Evolutionary conservation across 139 green algal genomes (phyloP).

Genomic region (Tetradesmus lagerheimii): DNA sequence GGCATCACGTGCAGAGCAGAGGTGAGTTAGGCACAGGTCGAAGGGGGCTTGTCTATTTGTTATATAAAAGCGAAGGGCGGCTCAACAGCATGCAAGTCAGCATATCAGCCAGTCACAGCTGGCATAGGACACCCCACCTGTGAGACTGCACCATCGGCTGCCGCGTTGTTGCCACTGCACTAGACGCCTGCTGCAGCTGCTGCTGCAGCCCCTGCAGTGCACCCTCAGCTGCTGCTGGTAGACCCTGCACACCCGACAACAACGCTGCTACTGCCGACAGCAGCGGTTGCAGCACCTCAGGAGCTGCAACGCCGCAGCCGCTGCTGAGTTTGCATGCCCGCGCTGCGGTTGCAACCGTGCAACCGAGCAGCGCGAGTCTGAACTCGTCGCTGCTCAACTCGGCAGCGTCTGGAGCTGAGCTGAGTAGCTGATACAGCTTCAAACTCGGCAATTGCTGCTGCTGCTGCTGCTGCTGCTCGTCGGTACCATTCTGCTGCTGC

Average conservation of each 20-base stretch:
- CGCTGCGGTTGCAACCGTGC: constrained; percentile 5
- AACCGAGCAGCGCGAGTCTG: constrained; percentile 61
- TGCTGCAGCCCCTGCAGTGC: constrained; percentile 48
- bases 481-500: constrained; percentile 17
- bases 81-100: background rate
- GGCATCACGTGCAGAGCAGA: too few species aligned
- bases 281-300: constrained; percentile 47
- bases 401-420: background rate
- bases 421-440: constrained; percentile 51
- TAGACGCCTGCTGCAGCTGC: constrained; percentile 7
- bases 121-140: background rate
- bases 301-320: constrained; percentile 8
- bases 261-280: constrained; percentile 8
- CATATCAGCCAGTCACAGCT: background rate
- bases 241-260: constrained; percentile 20
- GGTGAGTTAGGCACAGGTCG: too few species aligned
- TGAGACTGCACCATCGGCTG: constrained; percentile 58
- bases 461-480: constrained; percentile 33
- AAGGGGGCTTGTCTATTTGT: too few species aligned
- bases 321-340: background rate
- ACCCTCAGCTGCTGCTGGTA: constrained; percentile 42
- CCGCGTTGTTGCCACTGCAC: constrained; percentile 41
- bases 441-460: constrained; percentile 31
- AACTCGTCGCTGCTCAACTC: constrained; percentile 38
- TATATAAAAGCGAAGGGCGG: too few species aligned